Conservation (phyloP, 495 filamentous ascomycete species). For the Daldinia concentrica region DNA sequence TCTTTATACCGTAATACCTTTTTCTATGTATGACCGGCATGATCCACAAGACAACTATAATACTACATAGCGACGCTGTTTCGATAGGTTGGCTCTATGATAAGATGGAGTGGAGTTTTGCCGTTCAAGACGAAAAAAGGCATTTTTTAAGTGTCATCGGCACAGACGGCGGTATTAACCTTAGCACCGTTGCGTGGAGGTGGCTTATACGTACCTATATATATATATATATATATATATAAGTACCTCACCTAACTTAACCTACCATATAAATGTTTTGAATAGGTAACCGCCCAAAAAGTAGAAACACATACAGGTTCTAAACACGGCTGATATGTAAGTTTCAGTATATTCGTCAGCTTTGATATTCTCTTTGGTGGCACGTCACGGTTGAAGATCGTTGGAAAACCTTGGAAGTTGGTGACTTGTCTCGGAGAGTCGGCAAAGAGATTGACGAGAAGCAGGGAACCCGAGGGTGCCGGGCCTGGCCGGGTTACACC, state of each 20-base stretch:
- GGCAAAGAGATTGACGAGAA: constrained; percentile 11
- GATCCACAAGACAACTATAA: constrained; percentile 8
- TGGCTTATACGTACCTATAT: background rate
- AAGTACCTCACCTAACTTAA: no score
- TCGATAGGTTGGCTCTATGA: background rate
- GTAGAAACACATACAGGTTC: background rate
- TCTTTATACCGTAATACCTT: background rate
- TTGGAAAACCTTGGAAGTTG: constrained; percentile 18
- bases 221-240: no score
- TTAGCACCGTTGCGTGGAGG: background rate
- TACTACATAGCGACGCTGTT: background rate
- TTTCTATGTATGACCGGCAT: constrained; percentile 2
- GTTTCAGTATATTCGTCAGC: background rate
- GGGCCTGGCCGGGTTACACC: constrained; percentile 26
- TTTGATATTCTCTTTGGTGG: background rate
- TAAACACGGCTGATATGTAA: background rate
- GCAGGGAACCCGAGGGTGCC: background rate
- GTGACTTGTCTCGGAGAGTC: constrained; percentile 24
- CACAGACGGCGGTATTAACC: background rate
- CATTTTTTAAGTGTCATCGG: background rate
- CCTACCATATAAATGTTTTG: background rate
- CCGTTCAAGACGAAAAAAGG: no score
- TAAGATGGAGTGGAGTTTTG: background rate
- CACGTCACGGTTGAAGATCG: constrained; percentile 17
- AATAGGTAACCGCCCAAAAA: no score